Base-by-base conservation (phyloP, 1,284 basidiomycete species). In the Apiotrichum mycotoxinovorans region DNA sequence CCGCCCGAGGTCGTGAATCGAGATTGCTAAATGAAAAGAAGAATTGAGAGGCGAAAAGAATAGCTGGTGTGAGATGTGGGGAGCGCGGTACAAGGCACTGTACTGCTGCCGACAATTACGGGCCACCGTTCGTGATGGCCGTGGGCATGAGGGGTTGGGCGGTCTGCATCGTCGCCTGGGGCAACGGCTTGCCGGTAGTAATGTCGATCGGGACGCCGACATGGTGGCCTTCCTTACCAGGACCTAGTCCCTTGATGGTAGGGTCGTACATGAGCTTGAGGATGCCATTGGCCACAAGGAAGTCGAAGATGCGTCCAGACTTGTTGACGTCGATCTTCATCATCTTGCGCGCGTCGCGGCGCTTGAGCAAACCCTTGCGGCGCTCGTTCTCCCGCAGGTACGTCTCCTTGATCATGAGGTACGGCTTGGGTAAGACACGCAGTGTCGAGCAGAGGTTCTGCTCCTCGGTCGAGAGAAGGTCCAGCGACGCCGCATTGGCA, bases 271-370 rank as follows among this genome's bases (percentile, higher is more conserved):
- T 62, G 49, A 76, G 58, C 26, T 63, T 61, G 46, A 78, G 61
- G 54, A 76, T 70, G 20, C 76, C 76, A 26, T 61, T 62, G n/a
- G 66, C 65, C 12, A 75, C 74, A 43, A 93, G 79, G 71, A 91
- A 91, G 71, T 93, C 90, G 87, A 90, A 93, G 43, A 94, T 88
- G 30, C 87, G 81, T 72, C 85, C 87, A 5, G 89, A 91, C 78
- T 94, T 93, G 76, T 91, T 91, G 58, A 91, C 89, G 73, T 94
- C 91, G 64, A 93, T 90, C 75, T 91, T 91, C 70, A 93, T 86
- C 63, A 93, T 81, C 73, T 91, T 72, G 46, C 89, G 83, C 18
- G 91, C 90, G 75, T 94, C 91, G 54, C 90, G 82, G 22, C 89
- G 82, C 50, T 88, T 86, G 27, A 95, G 81, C 73, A 88, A 87